Evolutionary conservation across 345 rosid genomes (phyloP).

Genomic region (Leavenworthia alabamica): DNA sequence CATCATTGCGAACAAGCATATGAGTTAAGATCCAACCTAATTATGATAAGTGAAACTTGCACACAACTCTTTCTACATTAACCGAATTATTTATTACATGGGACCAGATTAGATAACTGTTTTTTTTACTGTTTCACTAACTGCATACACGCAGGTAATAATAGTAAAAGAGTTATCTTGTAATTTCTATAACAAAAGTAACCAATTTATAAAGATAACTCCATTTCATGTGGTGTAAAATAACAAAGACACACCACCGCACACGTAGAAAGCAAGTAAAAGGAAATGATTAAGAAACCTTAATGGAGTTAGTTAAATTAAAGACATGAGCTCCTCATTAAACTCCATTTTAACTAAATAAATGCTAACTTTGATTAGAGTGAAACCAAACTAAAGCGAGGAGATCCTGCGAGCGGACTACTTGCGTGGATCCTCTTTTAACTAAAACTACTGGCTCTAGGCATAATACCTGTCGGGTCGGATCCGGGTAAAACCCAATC

Average conservation of each 20-base stretch:
- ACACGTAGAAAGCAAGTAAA: conserved; percentile 21
- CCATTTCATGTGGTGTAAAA: too few relatives aligned
- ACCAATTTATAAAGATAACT: too few relatives aligned
- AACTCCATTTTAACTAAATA: not conserved
- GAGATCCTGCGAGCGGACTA: conserved; percentile 23
- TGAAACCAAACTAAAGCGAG: conserved; percentile 19
- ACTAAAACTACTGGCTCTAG: too few relatives aligned
- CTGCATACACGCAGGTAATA: not conserved
- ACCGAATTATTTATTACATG: conserved; percentile 7
- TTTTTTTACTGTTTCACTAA: not conserved
- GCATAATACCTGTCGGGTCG: too few relatives aligned
- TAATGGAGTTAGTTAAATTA: conserved; percentile 19
- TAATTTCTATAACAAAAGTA: too few relatives aligned
- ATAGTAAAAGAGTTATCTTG: too few relatives aligned
- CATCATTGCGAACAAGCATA: conserved; percentile 20
- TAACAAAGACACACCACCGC: too few relatives aligned
- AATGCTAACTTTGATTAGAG: conserved; percentile 18
- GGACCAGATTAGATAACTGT: conserved; percentile 11
- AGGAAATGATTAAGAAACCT: conserved; percentile 25
- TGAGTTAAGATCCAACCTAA: conserved; percentile 25
- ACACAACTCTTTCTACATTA: conserved; percentile 28
- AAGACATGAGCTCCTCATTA: too few relatives aligned
- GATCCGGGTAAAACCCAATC: too few relatives aligned
- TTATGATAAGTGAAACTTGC: conserved; percentile 26
- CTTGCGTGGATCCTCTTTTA: conserved; percentile 17